Evolutionary conservation across 2,329 filamentous ascomycete genomes (phyloP).

Genomic region (Septoria linicola): DNA sequence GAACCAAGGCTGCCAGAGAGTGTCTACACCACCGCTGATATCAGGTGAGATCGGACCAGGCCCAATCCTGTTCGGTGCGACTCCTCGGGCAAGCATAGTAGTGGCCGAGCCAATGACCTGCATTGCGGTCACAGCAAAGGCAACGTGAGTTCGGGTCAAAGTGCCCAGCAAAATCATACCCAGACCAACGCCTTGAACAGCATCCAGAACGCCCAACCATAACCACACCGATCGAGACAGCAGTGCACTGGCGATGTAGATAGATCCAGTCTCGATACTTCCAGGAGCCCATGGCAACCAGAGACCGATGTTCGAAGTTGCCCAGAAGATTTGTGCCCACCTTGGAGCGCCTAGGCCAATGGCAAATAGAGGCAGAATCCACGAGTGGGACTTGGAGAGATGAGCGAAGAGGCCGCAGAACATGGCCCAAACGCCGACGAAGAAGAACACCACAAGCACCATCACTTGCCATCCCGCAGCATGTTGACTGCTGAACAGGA

Average conservation of each 20-base stretch:
- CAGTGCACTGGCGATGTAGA: slow-evolving; percentile 53
- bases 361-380: slow-evolving; percentile 65
- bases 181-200: slow-evolving; percentile 63
- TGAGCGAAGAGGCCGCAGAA: slow-evolving; percentile 52
- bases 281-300: slow-evolving; percentile 59
- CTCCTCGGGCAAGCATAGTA: slow-evolving; percentile 60
- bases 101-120: slow-evolving; percentile 61
- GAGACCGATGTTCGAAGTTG: slow-evolving; percentile 57
- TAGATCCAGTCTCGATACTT: slow-evolving; percentile 36
- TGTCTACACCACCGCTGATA: slow-evolving; percentile 50
- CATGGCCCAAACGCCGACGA: slow-evolving; percentile 54
- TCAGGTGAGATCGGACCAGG: slow-evolving; percentile 63
- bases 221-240: slow-evolving; percentile 60
- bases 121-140: slow-evolving; percentile 58
- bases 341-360: slow-evolving; percentile 63
- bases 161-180: slow-evolving; percentile 67
- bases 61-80: slow-evolving; percentile 59
- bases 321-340: slow-evolving; percentile 68
- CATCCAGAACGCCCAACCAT: slow-evolving; percentile 64
- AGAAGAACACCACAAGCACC: slow-evolving; percentile 55
- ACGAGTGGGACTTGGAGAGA: slow-evolving; percentile 59
- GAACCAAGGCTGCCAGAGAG: slow-evolving; percentile 27
- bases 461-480: slow-evolving; percentile 57
- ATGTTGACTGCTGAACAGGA: slow-evolving; percentile 57
- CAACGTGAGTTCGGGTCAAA: slow-evolving; percentile 60